Evolutionary conservation across 176 grass and related monocot genomes (phyloP), one percentile per base, ranked within the genome.

Genomic region (Zoysia japonica): DNA sequence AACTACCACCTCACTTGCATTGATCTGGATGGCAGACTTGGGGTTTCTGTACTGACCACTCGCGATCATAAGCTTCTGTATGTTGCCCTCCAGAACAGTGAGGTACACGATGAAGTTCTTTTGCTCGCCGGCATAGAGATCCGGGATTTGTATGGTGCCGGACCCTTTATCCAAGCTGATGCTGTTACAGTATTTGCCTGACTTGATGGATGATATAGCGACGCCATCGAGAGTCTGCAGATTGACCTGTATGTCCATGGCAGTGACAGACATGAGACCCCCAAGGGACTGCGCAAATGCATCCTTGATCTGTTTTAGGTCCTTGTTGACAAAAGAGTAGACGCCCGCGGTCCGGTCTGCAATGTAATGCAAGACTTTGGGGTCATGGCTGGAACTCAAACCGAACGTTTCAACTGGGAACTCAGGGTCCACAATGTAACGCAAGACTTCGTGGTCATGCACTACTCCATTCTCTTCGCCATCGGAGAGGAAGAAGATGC

Each of bases 401-500:
- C 45, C 47, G 28, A 51, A 71, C 9, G 68, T 28, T 1, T 71
- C 8, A 20, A 6, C 3, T 5, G 68, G 36, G 53, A 56, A 56
- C n/a, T 56, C 53, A 56, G 13, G 4, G 53, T 16, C 7, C 5
- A 56, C 28, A 28, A 28, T 28, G 28, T 28, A 28, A 28, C 28
- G 28, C 28, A 28, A 28, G 28, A 28, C 28, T 28, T 28, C n/a
- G 4, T 28, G 28, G 28, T 28, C 28, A 28, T 28, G 28, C 28
- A 28, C 28, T 28, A 28, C 28, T 28, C 28, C 16, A 6, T 2
- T 0, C 15, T 56, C 53, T 17, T 6, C 4, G 2, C 5, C 5
- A 56, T 56, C 53, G 5, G 53, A 56, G 1, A 56, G 53, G 1
- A 56, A 56, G 16, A 92, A 77, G 67, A 92, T 71, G 75, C 90